phyloP scores from a whole-genome alignment of 2,329 filamentous ascomycete species.

The Beauveria australis region DNA sequence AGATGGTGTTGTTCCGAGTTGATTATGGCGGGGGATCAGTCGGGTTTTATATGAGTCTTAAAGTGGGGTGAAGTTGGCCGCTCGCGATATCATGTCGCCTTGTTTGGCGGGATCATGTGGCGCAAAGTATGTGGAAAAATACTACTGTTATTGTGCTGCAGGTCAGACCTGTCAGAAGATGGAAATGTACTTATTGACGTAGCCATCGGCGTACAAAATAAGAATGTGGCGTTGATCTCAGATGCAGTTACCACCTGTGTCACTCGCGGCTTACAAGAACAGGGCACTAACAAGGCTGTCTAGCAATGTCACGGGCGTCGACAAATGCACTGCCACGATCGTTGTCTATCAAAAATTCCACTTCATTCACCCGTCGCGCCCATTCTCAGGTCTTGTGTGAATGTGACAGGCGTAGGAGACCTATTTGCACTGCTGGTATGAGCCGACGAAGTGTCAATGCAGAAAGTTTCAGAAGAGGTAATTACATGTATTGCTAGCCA shows the following conservation, averaged over 20 bases:
- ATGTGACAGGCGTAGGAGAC: no score
- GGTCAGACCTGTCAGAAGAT: no score
- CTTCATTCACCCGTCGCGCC: not conserved
- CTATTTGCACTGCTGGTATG: no score
- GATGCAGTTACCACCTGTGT: not conserved
- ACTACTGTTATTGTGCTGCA: no score
- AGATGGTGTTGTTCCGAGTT: not conserved
- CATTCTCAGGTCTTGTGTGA: no score
- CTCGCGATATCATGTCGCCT: not conserved
- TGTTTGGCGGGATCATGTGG: not conserved
- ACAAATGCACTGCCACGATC: not conserved
- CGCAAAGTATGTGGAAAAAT: not conserved
- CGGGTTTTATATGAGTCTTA: not conserved
- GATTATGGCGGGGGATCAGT: not conserved
- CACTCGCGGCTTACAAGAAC: not conserved
- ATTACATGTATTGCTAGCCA: no score
- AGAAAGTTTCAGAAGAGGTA: no score
- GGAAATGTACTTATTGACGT: not conserved
- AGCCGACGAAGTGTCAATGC: no score
- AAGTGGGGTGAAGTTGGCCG: not conserved
- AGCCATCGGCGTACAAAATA: not conserved
- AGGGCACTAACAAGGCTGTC: not conserved
- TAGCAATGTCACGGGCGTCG: not conserved
- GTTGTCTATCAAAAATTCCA: not conserved
- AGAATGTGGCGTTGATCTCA: not conserved